Conservation (phyloP, 768 basidiomycete genomes). For the Russula ochroleuca region DNA sequence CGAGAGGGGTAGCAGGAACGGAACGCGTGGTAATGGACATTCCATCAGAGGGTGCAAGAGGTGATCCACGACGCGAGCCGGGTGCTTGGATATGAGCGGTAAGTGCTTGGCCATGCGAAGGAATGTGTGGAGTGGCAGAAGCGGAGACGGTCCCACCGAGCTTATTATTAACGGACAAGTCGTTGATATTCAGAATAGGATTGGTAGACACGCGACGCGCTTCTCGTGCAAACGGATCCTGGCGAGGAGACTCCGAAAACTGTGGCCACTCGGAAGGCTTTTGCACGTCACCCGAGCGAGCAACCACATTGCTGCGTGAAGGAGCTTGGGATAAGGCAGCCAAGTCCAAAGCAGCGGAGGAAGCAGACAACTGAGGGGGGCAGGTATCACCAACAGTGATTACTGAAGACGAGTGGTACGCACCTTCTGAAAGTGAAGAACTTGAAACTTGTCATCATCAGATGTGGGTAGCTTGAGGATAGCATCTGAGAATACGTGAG, state of each 20-base stretch:
- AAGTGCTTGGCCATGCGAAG: slow-evolving; percentile 55
- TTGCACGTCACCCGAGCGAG: slow-evolving; percentile 53
- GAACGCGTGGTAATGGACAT: slow-evolving; percentile 62
- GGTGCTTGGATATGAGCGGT: slow-evolving; percentile 40
- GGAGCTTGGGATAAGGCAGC: slow-evolving; percentile 85
- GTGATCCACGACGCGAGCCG: slow-evolving; percentile 69
- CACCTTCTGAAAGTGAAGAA: slow-evolving; percentile 63
- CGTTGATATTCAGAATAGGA: slow-evolving; percentile 59
- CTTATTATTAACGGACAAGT: slow-evolving; percentile 41
- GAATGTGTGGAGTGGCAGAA: slow-evolving; percentile 58
- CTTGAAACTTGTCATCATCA: slow-evolving; percentile 81
- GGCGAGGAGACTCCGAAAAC: slow-evolving; percentile 63
- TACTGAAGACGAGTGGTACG: slow-evolving; percentile 24
- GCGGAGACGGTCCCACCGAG: slow-evolving; percentile 49
- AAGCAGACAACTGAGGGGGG: slow-evolving; percentile 60
- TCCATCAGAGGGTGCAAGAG: slow-evolving; percentile 58
- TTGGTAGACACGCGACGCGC: slow-evolving; percentile 74
- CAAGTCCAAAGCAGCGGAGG: slow-evolving; percentile 89
- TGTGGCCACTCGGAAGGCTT: slow-evolving; percentile 94
- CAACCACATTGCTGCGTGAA: slow-evolving; percentile 54
- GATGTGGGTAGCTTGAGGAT: slow-evolving; percentile 85
- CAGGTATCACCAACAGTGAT: slow-evolving; percentile 1
- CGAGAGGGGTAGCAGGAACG: slow-evolving; percentile 76
- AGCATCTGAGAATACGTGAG: slow-evolving; percentile 51
- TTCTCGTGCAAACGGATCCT: slow-evolving; percentile 52